Percentiles rank a stretch among this genome's conserved stretches.
Conservation (phyloP, 73 alveolate species). For the Tetrahymena thermophila region DNA sequence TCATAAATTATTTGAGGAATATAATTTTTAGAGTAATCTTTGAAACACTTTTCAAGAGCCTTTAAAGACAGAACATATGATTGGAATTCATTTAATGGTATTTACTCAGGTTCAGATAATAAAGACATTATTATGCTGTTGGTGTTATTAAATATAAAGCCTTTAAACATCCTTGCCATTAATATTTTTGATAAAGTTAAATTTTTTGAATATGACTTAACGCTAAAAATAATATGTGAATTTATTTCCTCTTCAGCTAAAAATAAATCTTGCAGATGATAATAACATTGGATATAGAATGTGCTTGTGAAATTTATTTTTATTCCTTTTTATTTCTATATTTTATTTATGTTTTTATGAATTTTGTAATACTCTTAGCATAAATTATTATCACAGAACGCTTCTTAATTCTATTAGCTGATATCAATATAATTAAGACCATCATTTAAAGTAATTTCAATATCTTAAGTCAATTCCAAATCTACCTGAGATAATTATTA, state of each 20-base stretch:
- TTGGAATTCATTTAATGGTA: background rate
- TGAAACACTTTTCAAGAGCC: background rate
- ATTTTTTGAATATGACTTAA: background rate
- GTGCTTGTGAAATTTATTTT: background rate
- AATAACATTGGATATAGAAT: background rate
- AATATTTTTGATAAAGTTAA: background rate
- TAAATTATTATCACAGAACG: background rate
- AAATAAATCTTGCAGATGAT: background rate
- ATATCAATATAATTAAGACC: background rate
- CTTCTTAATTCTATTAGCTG: no score
- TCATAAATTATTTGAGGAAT: background rate
- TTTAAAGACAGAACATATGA: background rate
- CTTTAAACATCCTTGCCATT: background rate
- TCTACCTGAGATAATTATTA: background rate
- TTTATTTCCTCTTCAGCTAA: background rate
- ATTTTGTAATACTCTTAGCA: background rate
- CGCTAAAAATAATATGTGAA: no score
- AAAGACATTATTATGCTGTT: background rate
- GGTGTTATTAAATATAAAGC: background rate
- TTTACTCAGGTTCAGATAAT: background rate
- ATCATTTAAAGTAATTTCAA: background rate
- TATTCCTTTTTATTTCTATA: background rate
- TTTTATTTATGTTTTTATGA: no score
- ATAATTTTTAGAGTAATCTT: background rate
- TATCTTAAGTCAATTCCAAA: background rate